Conservation (phyloP, 371 early-diverging fungal species). For the Rhizomucor miehei region DNA sequence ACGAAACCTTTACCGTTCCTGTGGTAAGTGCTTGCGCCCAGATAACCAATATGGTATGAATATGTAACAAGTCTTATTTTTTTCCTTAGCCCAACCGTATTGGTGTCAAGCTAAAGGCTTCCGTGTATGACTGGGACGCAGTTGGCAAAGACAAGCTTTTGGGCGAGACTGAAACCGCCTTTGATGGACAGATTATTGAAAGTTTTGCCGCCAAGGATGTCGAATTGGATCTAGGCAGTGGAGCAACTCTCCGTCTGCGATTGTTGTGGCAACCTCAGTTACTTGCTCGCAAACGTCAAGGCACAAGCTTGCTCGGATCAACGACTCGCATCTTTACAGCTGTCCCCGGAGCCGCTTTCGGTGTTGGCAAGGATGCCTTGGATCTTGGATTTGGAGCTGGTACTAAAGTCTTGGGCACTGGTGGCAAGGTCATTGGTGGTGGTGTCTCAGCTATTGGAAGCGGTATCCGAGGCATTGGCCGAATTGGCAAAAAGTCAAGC, state of each 20-base stretch:
- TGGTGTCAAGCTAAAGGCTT: conserved; percentile 51
- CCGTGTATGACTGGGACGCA: conserved; percentile 84
- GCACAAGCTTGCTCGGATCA: conserved; percentile 35
- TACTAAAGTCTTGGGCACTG: conserved; percentile 34
- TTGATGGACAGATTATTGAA: conserved; percentile 29
- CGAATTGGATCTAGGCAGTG: conserved; percentile 21
- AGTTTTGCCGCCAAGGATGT: conserved; percentile 37
- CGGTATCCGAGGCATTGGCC: conserved; percentile 33
- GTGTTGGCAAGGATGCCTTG: conserved; percentile 25
- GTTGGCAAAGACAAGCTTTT: conserved; percentile 61
- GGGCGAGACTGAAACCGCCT: conserved; percentile 32
- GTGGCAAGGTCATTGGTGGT: conserved; percentile 34
- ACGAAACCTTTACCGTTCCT: conserved; percentile 71
- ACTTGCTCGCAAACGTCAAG: conserved; percentile 38
- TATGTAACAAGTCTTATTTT: not conserved
- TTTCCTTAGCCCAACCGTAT: conserved; percentile 35
- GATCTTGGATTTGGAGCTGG: conserved; percentile 30
- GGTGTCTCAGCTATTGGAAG: conserved; percentile 24
- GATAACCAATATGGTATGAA: not conserved
- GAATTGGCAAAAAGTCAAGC: conserved; percentile 21
- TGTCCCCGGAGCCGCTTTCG: conserved; percentile 39
- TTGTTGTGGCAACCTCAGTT: conserved; percentile 48
- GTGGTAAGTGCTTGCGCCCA: conserved; percentile 46
- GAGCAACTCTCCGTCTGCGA: conserved; percentile 29
- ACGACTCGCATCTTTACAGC: conserved; percentile 42